Evolutionary conservation across 2,329 filamentous ascomycete species (phyloP), one percentile per base, ranked within the genome.

Genomic region (Akanthomyces lecanii): DNA sequence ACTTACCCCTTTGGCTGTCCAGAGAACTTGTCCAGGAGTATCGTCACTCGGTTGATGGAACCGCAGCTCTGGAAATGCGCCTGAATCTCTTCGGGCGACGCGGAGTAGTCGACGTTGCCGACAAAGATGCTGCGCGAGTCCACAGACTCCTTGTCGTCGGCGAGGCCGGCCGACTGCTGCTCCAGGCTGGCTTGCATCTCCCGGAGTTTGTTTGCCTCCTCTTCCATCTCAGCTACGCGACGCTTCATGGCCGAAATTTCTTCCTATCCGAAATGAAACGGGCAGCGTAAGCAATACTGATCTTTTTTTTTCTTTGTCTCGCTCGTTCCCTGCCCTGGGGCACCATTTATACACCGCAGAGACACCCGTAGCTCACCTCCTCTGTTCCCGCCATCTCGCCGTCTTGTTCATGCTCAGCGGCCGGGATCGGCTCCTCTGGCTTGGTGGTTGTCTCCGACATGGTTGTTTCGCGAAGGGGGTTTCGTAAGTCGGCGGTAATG

Each of bases 1-100:
- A 71, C 89, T 77, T 81, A 97, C 93, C 95, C 95, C 82, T 99
- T 99, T n/a, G 95, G 95, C 81, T 98, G 93, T 67, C 95, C 95
- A 12, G 93, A 97, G 74, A 97, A 98, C 81, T 99, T 99, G 80
- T 99, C 95, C 69, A 99, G 81, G 69, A 99, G 81, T 69, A 99
- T 99, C 1, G 95, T 99, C 64, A 99, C 95, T 65, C 95, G 89
- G 78, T 99, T 99, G 82, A 99, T 99, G 69, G 90, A 92, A 65
- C 95, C 95, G 71, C 92, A 96, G 81, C 89, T 96, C 81, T 97
- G 92, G 80, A 99, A 99, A 74, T 99, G 95, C 64, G 92, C 91
- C 81, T 99, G 95, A 64, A 99, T 95, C 80, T 99, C 95, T 78
- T 99, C 95, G 2, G 95, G 95, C 33, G 92, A 96, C 25, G 94